Base-by-base conservation (phyloP, 1,284 basidiomycete species). In the Earliella scabrosa region DNA sequence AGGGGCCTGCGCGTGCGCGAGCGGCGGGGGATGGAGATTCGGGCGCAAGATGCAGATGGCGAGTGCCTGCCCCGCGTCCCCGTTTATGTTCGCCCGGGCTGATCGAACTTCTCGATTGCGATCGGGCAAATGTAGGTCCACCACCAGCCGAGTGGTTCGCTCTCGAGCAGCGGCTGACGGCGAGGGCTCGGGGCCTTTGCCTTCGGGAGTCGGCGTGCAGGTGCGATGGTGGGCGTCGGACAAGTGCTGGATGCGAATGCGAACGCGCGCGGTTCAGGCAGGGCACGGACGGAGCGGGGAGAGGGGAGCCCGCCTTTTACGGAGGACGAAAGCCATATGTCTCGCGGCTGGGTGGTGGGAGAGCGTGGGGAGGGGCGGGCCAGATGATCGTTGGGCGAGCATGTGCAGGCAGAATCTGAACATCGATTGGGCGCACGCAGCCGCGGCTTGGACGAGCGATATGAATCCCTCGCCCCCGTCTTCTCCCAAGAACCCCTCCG, bases 51-150 rank as follows among this genome's bases (percentile, higher is more conserved):
- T 40, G n/a, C 11, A 58, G 47, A 57, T 60, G 57, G 54, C 56
- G 55, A 54, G 45, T 11, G 52, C 41, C 31, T 40, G 36, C 43
- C 32, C 36, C 36, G n/a, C n/a, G n/a, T n/a, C 31, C 23, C 46
- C 43, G 56, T 59, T 57, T 58, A 56, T 62, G 54, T 62, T 54
- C 51, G 45, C 52, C 50, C 45, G 52, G 52, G 54, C 57, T 57
- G 57, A 59, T 62, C 54, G 55, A 45, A 39, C 45, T 51, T 45
- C 47, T 32, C 60, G 57, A 62, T 62, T 54, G 52, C 45, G 60
- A 62, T 62, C 60, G 60, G 60, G 60, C 45, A 45, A 45, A 54
- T 62, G 60, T 62, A 59, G 60, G 60, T 62, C 60, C 60, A 62
- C 44, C 56, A 47, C 59, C 53, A 58, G 50, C 59, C 56, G 59